Percentiles rank a stretch among this genome's conserved stretches.
These are phyloP conservation scores for Eragrostis curvula DNA, from an alignment of 176 grass and related monocot genomes.

Conservation along the genomic window DNA sequence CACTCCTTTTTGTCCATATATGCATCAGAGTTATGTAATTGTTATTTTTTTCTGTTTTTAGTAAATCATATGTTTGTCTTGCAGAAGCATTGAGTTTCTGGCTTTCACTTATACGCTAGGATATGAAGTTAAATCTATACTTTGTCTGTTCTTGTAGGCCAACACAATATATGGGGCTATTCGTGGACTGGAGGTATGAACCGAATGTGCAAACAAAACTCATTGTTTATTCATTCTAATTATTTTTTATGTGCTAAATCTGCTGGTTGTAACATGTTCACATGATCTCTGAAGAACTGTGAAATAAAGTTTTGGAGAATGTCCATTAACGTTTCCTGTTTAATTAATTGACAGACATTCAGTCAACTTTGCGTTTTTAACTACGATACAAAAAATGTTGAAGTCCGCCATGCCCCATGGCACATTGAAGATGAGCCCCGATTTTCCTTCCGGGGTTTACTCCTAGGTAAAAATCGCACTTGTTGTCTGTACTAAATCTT, in stretches of 20 bases:
- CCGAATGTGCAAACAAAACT: neutral
- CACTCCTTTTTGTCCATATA: neutral
- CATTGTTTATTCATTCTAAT: neutral
- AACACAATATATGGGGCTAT: constrained; percentile 94
- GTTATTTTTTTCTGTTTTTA: neutral
- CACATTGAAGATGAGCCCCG: constrained; percentile 92
- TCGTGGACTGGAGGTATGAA: constrained; percentile 83
- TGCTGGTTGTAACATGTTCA: neutral
- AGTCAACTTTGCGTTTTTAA: constrained; percentile 93
- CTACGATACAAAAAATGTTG: constrained; percentile 81
- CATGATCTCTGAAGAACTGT: constrained; percentile 1
- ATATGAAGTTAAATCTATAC: constrained; percentile 13
- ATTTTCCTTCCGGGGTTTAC: constrained; percentile 80
- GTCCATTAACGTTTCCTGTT: constrained; percentile 2
- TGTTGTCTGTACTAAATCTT: neutral
- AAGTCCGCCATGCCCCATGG: constrained; percentile 86
- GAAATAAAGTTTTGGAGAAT: neutral
- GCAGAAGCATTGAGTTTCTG: neutral
- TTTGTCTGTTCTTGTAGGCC: constrained; percentile 55
- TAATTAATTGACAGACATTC: constrained; percentile 71
- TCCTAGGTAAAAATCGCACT: constrained; percentile 61
- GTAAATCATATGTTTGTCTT: neutral
- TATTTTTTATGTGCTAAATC: neutral
- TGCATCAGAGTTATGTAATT: neutral
- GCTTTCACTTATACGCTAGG: constrained; percentile 1